A percentile compares a stretch with the other conserved stretches of the same genome.
Evolutionary conservation across 352 stramenopile species (phyloP).

Genomic region (Thalassiosira hispida): DNA sequence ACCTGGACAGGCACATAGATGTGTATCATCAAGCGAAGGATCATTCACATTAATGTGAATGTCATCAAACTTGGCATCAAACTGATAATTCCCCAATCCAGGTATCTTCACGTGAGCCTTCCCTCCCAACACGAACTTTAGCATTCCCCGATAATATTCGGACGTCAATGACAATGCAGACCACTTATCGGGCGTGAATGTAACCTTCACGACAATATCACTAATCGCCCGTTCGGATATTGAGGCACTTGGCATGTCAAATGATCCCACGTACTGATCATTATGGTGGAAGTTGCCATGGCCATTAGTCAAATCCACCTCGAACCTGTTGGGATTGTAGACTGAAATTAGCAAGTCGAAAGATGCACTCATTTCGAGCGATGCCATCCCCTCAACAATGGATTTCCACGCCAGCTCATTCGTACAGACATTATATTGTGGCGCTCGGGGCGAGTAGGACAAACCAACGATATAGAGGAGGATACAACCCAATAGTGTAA

Average conservation of each 20-base stretch:
- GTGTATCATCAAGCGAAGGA: constrained; percentile 61
- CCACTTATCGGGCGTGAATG: constrained; percentile 71
- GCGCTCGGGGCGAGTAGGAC: constrained; percentile 66
- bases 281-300: constrained; percentile 73
- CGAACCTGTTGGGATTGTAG: constrained; percentile 79
- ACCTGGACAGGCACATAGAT: constrained; percentile 76
- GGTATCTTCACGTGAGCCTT: constrained; percentile 66
- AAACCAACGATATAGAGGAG: constrained; percentile 32
- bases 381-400: constrained; percentile 75
- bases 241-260: constrained; percentile 64
- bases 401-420: constrained; percentile 77
- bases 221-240: constrained; percentile 68
- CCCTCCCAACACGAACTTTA: constrained; percentile 71
- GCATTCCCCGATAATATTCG: constrained; percentile 76
- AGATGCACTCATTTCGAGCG: constrained; percentile 69
- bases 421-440: constrained; percentile 82
- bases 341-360: constrained; percentile 82
- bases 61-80: constrained; percentile 62
- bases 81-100: constrained; percentile 66
- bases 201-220: constrained; percentile 78
- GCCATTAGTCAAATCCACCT: constrained; percentile 68
- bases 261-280: constrained; percentile 71
- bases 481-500: constrained; percentile 52
- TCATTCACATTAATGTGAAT: constrained; percentile 73
- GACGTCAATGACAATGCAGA: constrained; percentile 69